Evolutionary conservation across 1,284 basidiomycete genomes (phyloP).

Genomic region (Apiotrichum domesticum): DNA sequence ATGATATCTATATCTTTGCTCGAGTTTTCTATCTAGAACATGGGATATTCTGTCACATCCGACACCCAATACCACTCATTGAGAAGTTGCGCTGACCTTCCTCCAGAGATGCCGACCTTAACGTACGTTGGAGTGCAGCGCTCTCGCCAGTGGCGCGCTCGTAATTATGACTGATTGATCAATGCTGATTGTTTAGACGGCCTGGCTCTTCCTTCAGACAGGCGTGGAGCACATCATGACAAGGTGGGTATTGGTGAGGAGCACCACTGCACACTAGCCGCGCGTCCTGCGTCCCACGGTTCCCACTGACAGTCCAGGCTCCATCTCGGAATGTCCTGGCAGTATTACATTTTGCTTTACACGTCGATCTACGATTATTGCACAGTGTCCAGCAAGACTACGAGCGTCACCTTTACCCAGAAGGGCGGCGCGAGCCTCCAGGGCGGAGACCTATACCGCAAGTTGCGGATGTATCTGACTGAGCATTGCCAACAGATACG

Average conservation of each 20-base stretch:
- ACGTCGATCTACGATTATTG: constrained; percentile 96
- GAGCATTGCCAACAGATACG: constrained; percentile 65
- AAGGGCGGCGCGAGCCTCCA: constrained; percentile 87
- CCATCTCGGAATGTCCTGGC: constrained; percentile 81
- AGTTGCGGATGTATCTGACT: constrained; percentile 77
- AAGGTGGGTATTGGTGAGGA: constrained; percentile 38
- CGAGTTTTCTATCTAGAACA: too few species aligned
- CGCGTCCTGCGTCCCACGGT: too few species aligned
- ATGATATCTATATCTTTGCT: background rate
- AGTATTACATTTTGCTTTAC: constrained; percentile 88
- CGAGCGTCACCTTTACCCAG: constrained; percentile 17
- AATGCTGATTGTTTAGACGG: constrained; percentile 53
- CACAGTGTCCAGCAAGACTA: constrained; percentile 49
- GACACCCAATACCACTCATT: too few species aligned
- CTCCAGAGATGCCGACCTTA: constrained; percentile 29
- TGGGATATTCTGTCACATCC: too few species aligned
- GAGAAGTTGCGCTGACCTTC: too few species aligned
- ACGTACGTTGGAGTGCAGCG: constrained; percentile 9
- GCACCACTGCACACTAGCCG: too few species aligned
- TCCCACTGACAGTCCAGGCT: constrained; percentile 48
- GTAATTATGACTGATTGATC: background rate
- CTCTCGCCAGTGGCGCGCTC: background rate
- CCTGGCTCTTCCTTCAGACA: constrained; percentile 80
- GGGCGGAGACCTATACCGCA: constrained; percentile 89
- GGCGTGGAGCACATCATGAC: constrained; percentile 94